Base-by-base conservation (phyloP, 805 yeast species). In the Candida michaelii region DNA sequence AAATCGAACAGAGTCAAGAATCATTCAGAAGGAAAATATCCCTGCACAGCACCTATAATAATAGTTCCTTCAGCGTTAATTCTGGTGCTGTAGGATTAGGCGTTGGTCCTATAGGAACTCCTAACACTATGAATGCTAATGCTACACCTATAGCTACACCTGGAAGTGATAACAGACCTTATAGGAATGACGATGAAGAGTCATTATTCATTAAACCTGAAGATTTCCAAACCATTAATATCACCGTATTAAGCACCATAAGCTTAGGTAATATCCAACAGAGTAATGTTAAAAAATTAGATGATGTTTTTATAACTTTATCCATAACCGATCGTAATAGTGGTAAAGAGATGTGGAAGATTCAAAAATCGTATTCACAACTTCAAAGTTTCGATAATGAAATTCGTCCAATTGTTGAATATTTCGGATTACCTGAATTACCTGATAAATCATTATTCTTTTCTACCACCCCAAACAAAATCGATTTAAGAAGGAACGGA, bases 281-380 rank as follows among this genome's bases (percentile, higher is more conserved):
- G 19, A 49, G 46, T 24, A 62, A 62, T 21, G 63, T 65, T 3
- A 73, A 70, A 30, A 72, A 73, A 48, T 51, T 67, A 0, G 85
- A 79, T 30, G 89, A 83, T 31, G 82, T 85, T 13, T 63, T 64
- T 21, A 71, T 85, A 16, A 70, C 85, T 1, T 72, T 90, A 41
- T 74, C 83, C 13, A 79, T 85, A 4, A 65, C 74, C 35, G 91
- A 85, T 50, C 74, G 81, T 25, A 79, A 73, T 17, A 63, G 82
- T 2, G 67, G 71, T 30, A 80, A 80, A 46, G 88, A 82, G 52
- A 76, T 86, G 69, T 90, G 95, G 84, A 73, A 81, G 51, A 79
- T 88, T 40, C 69, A 80, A 31, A 89, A 89, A 54, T 61, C 80
- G 1, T 75, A 80, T 45, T 65, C 76, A 1, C 83, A 82, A 51